Conservation (phyloP, 1,139 yeast species). For the Candida pseudoviswanathii region DNA sequence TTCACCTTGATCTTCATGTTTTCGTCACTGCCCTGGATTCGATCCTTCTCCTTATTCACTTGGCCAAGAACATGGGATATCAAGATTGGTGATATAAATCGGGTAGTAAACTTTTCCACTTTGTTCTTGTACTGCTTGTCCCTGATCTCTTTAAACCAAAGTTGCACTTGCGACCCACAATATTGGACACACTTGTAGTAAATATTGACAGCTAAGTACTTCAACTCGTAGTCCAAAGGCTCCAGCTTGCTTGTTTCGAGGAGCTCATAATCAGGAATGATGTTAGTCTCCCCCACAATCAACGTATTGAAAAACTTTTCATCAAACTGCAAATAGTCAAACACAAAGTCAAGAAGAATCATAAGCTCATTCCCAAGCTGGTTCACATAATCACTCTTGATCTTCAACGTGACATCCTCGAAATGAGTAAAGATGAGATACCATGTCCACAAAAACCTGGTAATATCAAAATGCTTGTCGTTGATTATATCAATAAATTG, state of each 20-base stretch:
- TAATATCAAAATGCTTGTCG: slow-evolving; percentile 19
- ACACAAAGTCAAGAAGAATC: slow-evolving; percentile 49
- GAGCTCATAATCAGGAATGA: slow-evolving; percentile 22
- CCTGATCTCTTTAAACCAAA: slow-evolving; percentile 69
- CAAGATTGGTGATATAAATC: slow-evolving; percentile 64
- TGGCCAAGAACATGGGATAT: slow-evolving; percentile 58
- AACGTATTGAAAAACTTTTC: slow-evolving; percentile 22
- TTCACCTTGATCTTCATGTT: slow-evolving; percentile 62
- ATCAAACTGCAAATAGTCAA: slow-evolving; percentile 49
- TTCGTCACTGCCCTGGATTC: slow-evolving; percentile 49
- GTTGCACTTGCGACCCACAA: slow-evolving; percentile 68
- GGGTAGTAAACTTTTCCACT: slow-evolving; percentile 64
- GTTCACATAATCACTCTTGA: slow-evolving; percentile 61
- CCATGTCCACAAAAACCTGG: slow-evolving; percentile 73
- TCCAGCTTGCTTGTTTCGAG: slow-evolving; percentile 22
- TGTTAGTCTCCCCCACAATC: slow-evolving; percentile 15
- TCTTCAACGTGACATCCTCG: slow-evolving; percentile 63
- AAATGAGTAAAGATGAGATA: slow-evolving; percentile 62
- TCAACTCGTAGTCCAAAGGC: slow-evolving; percentile 24
- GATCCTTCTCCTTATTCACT: slow-evolving; percentile 45
- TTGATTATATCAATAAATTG: slow-evolving; percentile 26
- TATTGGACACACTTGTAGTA: slow-evolving; percentile 58
- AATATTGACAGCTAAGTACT: slow-evolving; percentile 52
- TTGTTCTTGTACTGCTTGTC: slow-evolving; percentile 57
- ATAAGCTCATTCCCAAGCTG: slow-evolving; percentile 55